A percentile compares a stretch with the other conserved stretches of the same genome.
Evolutionary conservation across 495 filamentous ascomycete species (phyloP).

Genomic region (Penicillium malachiteum): DNA sequence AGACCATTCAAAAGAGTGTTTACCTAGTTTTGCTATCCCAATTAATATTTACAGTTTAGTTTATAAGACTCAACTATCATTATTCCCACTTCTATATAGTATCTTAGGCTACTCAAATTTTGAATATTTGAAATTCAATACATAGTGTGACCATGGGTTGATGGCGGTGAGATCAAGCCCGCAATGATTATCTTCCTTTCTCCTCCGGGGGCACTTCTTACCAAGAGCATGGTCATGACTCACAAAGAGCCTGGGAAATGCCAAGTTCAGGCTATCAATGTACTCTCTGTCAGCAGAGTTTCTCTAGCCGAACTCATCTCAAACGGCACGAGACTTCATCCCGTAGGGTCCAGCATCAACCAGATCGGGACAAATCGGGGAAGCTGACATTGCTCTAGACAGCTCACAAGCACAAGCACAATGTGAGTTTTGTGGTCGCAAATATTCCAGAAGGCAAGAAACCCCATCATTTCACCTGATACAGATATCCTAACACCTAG

Average conservation of each 20-base stretch:
- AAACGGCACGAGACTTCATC: conserved; percentile 13
- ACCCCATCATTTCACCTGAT: neutral
- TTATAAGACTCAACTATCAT: neutral
- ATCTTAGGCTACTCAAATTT: neutral
- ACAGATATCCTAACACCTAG: neutral
- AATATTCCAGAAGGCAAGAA: conserved; percentile 15
- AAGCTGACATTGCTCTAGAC: conserved; percentile 2
- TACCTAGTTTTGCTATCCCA: neutral
- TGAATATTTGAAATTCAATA: no score
- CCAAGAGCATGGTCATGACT: neutral
- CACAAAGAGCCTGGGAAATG: neutral
- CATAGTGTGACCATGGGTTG: no score
- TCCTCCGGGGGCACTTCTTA: no score
- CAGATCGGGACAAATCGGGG: neutral
- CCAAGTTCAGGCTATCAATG: neutral
- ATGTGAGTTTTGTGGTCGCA: conserved; percentile 12
- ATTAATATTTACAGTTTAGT: neutral
- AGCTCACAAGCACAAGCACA: neutral
- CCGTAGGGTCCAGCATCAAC: neutral
- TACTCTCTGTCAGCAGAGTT: neutral
- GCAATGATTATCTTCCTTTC: no score
- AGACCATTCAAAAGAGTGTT: neutral
- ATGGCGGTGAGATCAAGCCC: no score
- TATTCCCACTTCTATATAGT: neutral
- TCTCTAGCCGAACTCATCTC: conserved; percentile 13